Evolutionary conservation across 805 yeast genomes (phyloP).

Genomic region (Wickerhamiella dianesei): DNA sequence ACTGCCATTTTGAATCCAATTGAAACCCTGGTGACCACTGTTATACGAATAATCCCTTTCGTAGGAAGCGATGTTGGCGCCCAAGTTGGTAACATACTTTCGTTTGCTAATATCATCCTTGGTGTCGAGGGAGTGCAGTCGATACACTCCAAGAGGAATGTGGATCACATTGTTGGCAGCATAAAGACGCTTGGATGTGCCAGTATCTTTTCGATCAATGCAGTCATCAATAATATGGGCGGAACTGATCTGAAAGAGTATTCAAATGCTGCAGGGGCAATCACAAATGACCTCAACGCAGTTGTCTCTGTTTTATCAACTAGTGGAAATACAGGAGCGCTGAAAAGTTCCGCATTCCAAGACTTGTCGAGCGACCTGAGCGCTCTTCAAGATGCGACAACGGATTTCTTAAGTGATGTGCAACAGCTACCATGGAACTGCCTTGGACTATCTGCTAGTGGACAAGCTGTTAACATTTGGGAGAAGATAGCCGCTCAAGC

Average conservation of each 20-base stretch:
- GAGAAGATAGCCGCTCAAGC: neutral
- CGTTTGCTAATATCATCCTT: neutral
- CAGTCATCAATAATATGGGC: neutral
- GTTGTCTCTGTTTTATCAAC: neutral
- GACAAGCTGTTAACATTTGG: neutral
- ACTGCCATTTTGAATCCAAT: neutral
- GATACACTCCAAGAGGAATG: neutral
- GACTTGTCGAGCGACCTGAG: neutral
- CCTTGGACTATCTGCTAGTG: neutral
- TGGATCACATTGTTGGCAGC: too few relatives aligned
- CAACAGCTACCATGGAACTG: neutral
- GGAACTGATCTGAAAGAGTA: neutral
- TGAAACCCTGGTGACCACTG: neutral
- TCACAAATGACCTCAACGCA: neutral
- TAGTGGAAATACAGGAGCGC: neutral
- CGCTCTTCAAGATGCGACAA: neutral
- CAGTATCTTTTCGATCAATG: neutral
- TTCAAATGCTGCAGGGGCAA: neutral
- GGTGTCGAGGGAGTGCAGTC: neutral
- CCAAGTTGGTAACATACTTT: neutral
- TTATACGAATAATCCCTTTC: neutral
- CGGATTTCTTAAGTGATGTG: neutral
- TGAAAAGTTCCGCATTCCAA: neutral
- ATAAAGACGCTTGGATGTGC: neutral
- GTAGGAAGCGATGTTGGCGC: neutral